Base-by-base conservation (phyloP, 2,329 filamentous ascomycete genomes). In the Diplodia corticola region DNA sequence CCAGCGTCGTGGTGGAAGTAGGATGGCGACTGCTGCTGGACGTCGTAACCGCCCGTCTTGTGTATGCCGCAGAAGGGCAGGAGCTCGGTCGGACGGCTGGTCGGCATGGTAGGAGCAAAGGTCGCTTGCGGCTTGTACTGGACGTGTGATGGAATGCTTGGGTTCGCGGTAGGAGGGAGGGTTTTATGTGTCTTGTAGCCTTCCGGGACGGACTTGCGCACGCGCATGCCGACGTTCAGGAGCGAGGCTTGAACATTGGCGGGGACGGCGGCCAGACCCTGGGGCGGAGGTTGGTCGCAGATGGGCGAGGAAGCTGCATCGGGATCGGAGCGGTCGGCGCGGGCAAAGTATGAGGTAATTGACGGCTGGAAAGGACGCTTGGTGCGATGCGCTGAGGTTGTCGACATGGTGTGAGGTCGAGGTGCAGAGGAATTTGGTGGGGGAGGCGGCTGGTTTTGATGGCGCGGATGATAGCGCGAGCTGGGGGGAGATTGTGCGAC, bases 151-250 rank as follows among this genome's bases (percentile, higher is more conserved):
- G 33, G 28, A 4, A 54, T 22, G 37, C 9, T 51, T 5, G 13
- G 7, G 17, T 15, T 51, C 5, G 28, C 30, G 44, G 57, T 17
- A 10, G 53, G 50, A 20, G 44, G 10, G 10, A 53, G 33, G 13
- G 64, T 81, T 68, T 80, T 76, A 77, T 85, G 85, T 1, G 91
- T 96, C 81, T 96, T 96, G 84, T 97, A 97, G 67, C 94, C 94
- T 76, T 97, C 93, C 0, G 92, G 90, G 7, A 98, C 91, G 12
- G 91, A 91, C 81, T 98, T 98, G 75, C 94, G 90, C 60, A 98
- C 86, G 26, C 94, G 89, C 93, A 97, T 97, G 73, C 94, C 94
- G 69, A 98, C 94, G 72, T 86, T 91, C 49, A 97, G 83, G n/a
- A 98, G 88, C 69, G 91, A 91, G 40, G 93, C 85, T 78, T 97